Evolutionary conservation across 2,329 filamentous ascomycete genomes (phyloP).

Genomic region (Lojkania enalia): DNA sequence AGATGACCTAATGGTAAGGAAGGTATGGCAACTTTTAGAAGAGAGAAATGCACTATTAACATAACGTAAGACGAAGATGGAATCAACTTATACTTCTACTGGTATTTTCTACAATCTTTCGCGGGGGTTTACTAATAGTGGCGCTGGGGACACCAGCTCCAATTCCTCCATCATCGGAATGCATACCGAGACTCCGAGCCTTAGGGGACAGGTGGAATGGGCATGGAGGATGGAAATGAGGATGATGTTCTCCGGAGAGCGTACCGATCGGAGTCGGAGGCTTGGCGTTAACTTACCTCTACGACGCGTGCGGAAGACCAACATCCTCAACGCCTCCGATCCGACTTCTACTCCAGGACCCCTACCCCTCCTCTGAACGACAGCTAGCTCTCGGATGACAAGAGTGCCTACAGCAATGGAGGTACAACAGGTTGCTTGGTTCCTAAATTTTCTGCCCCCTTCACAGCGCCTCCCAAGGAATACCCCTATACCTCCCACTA

Average conservation of each 20-base stretch:
- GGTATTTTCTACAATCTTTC: too few relatives aligned
- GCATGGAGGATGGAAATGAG: constrained; percentile 2
- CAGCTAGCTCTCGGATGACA: too few relatives aligned
- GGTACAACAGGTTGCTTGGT: neutral
- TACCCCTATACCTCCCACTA: neutral
- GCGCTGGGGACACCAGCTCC: too few relatives aligned
- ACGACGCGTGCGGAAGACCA: constrained; percentile 11
- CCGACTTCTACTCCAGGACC: constrained; percentile 1
- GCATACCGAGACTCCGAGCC: constrained; percentile 17
- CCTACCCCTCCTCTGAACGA: constrained; percentile 1
- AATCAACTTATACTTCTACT: too few relatives aligned
- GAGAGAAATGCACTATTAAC: too few relatives aligned
- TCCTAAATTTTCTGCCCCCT: neutral
- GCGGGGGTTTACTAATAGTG: too few relatives aligned
- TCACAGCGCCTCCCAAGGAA: neutral
- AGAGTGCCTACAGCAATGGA: too few relatives aligned
- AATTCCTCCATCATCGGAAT: constrained; percentile 8
- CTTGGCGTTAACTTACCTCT: constrained; percentile 11
- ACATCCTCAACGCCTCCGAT: constrained; percentile 5
- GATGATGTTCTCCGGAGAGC: constrained; percentile 15
- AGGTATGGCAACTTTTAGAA: too few relatives aligned
- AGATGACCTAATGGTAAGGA: too few relatives aligned
- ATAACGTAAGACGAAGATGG: too few relatives aligned
- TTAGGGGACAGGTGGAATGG: constrained; percentile 1
- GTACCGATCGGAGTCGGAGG: constrained; percentile 6